These are phyloP conservation scores for Neopestalotiopsis clavispora DNA, from an alignment of 2,329 filamentous ascomycete species.

Conservation along the genomic window DNA sequence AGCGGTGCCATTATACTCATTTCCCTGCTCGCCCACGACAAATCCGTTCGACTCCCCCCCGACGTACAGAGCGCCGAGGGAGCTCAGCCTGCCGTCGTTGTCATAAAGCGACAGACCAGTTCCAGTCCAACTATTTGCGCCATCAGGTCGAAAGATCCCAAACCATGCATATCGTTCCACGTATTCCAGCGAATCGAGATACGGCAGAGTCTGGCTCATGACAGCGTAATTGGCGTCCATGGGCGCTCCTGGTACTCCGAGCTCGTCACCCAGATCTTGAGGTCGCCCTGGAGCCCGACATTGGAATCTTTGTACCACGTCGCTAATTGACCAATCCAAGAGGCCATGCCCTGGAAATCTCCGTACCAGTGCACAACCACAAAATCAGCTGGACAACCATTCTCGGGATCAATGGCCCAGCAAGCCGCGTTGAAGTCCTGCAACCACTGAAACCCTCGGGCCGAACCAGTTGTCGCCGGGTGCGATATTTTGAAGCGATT, in stretches of 20 bases:
- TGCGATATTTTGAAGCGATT: conserved; percentile 44
- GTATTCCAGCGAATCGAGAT: conserved; percentile 38
- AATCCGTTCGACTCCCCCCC: conserved; percentile 45
- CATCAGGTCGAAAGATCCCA: conserved; percentile 42
- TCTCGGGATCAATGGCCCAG: conserved; percentile 39
- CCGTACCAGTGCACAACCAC: conserved; percentile 49
- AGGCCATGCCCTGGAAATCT: conserved; percentile 38
- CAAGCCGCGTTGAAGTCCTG: conserved; percentile 45
- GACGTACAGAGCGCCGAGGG: conserved; percentile 43
- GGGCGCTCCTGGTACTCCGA: conserved; percentile 40
- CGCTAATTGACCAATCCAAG: conserved; percentile 37
- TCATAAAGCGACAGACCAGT: conserved; percentile 42
- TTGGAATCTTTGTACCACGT: conserved; percentile 6
- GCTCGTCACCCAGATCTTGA: conserved; percentile 44
- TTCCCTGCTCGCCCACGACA: conserved; percentile 30
- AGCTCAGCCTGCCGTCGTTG: conserved; percentile 41
- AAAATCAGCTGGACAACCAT: conserved; percentile 46
- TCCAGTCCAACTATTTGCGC: conserved; percentile 46
- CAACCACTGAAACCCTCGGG: conserved; percentile 43
- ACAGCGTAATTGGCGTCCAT: conserved; percentile 40
- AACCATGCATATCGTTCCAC: conserved; percentile 48
- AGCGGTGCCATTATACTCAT: conserved; percentile 14
- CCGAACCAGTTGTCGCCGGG: conserved; percentile 45
- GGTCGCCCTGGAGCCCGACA: conserved; percentile 44
- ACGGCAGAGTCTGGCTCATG: conserved; percentile 45